Evolutionary conservation across 345 rosid species (phyloP).

Genomic region (Arabis alpina): DNA sequence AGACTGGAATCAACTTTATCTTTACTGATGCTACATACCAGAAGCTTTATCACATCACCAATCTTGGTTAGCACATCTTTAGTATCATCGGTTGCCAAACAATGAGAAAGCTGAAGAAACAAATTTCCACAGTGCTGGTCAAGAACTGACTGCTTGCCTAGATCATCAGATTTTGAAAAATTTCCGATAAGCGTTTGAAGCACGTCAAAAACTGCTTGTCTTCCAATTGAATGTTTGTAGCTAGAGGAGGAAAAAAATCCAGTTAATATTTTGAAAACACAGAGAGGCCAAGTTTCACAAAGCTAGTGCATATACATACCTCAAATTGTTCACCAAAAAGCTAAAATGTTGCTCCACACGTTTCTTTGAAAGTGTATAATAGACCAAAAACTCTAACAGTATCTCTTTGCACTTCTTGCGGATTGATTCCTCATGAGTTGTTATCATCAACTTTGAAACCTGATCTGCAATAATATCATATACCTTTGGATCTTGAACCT

Average conservation of each 20-base stretch:
- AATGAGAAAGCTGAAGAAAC: conserved; percentile 56
- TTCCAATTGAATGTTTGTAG: conserved; percentile 75
- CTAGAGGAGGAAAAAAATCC: conserved; percentile 44
- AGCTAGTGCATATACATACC: conserved; percentile 45
- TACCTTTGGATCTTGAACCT: conserved; percentile 67
- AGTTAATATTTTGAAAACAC: neutral
- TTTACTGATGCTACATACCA: conserved; percentile 51
- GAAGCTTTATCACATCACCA: conserved; percentile 57
- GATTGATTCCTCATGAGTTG: conserved; percentile 62
- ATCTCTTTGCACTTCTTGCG: conserved; percentile 71
- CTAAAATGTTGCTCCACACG: conserved; percentile 57
- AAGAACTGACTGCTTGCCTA: conserved; percentile 42
- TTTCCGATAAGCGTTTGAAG: conserved; percentile 61
- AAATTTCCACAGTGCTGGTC: conserved; percentile 58
- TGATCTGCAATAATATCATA: conserved; percentile 57
- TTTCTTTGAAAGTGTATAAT: conserved; percentile 54
- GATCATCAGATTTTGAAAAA: conserved; percentile 38
- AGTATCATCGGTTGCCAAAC: conserved; percentile 66
- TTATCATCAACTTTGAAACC: conserved; percentile 75
- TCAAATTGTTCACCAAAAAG: conserved; percentile 58
- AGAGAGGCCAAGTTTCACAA: neutral
- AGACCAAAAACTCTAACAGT: conserved; percentile 61
- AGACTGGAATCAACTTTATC: conserved; percentile 51
- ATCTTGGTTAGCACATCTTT: conserved; percentile 57
- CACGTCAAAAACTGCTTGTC: conserved; percentile 80